Base-by-base conservation (phyloP, 202 grass and related monocot species). In the Hordeum pubiflorum region DNA sequence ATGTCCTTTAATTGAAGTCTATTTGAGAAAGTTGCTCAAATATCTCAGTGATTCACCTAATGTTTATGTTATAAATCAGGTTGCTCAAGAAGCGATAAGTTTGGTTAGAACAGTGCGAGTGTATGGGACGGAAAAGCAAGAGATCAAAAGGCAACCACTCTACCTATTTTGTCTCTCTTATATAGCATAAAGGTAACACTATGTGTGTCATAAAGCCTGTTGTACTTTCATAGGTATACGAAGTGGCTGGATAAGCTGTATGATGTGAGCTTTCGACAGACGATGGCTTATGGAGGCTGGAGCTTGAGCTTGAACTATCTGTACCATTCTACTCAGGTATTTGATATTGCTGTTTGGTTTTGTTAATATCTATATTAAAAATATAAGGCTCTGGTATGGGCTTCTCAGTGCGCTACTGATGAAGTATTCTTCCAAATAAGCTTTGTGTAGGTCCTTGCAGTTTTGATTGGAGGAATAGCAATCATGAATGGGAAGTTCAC, bases 241-340 rank as follows among this genome's bases (percentile, higher is more conserved):
- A 93, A 90, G 64, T 98, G 92, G 96, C 78, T 98, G 48, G 90
- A 91, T 78, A 91, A 91, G 61, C 62, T 98, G 67, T 95, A 92
- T 80, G 89, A 91, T 84, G 87, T 95, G 75, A 95, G 89, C 70
- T 95, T 93, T 74, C 84, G 96, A 26, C 96, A 98, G 36, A 98
- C 90, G 50, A 87, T 98, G 79, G 92, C 96, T 88, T 98, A 91
- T 86, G 89, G 92, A 83, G 86, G 86, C 22, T 95, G 96, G 92
- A 95, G 96, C 81, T 87, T 89, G 82, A 95, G 92, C 81, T 95
- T 98, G 74, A 98, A 95, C 78, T 95, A 94, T 84, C 85, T 98
- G 26, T 98, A 98, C 89, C 96, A 98, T 93, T 83, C 90, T 75
- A 93, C 96, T 63, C 96, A 98, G 96, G 96, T 98, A 81, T 80